These are phyloP conservation scores for Lepidopterella palustris DNA, from an alignment of 495 filamentous ascomycete genomes.

Conservation along the genomic window DNA sequence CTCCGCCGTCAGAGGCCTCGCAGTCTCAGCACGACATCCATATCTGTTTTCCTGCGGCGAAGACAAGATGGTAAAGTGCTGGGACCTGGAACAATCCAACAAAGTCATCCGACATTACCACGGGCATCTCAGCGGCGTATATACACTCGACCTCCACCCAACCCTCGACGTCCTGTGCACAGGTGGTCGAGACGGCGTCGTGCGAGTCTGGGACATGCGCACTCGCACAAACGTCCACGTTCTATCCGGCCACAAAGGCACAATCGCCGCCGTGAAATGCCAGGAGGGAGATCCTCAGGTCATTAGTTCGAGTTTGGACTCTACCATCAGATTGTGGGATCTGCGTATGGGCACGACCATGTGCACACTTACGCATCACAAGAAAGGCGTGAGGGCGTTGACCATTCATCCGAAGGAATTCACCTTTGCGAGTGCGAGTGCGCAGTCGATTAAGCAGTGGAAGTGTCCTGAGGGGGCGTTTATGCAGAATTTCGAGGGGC, in stretches of 20 bases:
- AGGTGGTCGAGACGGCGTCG: conserved; percentile 89
- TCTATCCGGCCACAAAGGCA: conserved; percentile 75
- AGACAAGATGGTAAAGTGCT: conserved; percentile 99
- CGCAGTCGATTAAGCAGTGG: conserved; percentile 97
- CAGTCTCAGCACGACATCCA: conserved; percentile 87
- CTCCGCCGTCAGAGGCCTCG: conserved; percentile 88
- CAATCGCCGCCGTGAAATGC: conserved; percentile 80
- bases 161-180: conserved; percentile 93
- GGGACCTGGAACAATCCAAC: conserved; percentile 98
- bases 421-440: conserved; percentile 89
- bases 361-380: conserved; percentile 95
- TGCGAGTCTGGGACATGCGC: conserved; percentile 97
- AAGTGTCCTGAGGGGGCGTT: conserved; percentile 97
- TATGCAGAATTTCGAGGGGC: conserved; percentile 99
- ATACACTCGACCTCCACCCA: conserved; percentile 84
- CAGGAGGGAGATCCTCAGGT: conserved; percentile 97
- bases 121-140: conserved; percentile 93
- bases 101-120: conserved; percentile 99
- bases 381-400: conserved; percentile 88
- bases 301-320: conserved; percentile 83
- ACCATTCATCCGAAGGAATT: conserved; percentile 87
- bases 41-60: conserved; percentile 98
- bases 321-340: conserved; percentile 92
- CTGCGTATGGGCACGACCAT: conserved; percentile 93
- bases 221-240: conserved; percentile 94